Percentiles rank a stretch among this genome's conserved stretches.
Conservation (phyloP, 2,329 filamentous ascomycete species). For the Fusarium sp. region DNA sequence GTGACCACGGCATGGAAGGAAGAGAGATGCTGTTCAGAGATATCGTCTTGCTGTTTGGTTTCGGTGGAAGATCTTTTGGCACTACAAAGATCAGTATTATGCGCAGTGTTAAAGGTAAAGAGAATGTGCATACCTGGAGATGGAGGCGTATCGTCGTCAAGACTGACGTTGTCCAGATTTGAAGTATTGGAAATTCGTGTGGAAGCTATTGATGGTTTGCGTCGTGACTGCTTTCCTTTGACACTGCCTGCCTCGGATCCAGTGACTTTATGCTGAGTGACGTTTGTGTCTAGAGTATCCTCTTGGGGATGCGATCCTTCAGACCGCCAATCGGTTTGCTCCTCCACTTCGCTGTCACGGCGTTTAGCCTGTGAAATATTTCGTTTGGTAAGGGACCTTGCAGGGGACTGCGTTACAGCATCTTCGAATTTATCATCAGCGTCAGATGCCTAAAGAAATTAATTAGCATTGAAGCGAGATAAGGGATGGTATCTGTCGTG, state of each 20-base stretch:
- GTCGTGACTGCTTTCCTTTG: conserved; percentile 33
- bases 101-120: background rate
- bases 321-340: conserved; percentile 18
- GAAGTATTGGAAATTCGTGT: conserved; percentile 58
- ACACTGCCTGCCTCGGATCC: conserved; percentile 26
- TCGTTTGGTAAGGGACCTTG: conserved; percentile 70
- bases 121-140: conserved; percentile 43
- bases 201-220: conserved; percentile 52
- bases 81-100: conserved; percentile 40
- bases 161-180: conserved; percentile 69
- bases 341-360: conserved; percentile 25
- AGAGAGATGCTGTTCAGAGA: conserved; percentile 77
- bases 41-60: conserved; percentile 62
- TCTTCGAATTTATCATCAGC: conserved; percentile 75
- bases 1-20: conserved; percentile 77
- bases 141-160: conserved; percentile 61
- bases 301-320: conserved; percentile 18
- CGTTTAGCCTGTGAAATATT: conserved; percentile 48
- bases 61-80: conserved; percentile 46
- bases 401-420: conserved; percentile 72
- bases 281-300: conserved; percentile 9
- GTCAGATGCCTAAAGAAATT: conserved; percentile 42
- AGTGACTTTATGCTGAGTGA: conserved; percentile 27
- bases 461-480: conserved; percentile 24
- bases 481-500: conserved; percentile 28